Conservation (phyloP, 768 basidiomycete genomes). For the Serendipita vermifera region DNA sequence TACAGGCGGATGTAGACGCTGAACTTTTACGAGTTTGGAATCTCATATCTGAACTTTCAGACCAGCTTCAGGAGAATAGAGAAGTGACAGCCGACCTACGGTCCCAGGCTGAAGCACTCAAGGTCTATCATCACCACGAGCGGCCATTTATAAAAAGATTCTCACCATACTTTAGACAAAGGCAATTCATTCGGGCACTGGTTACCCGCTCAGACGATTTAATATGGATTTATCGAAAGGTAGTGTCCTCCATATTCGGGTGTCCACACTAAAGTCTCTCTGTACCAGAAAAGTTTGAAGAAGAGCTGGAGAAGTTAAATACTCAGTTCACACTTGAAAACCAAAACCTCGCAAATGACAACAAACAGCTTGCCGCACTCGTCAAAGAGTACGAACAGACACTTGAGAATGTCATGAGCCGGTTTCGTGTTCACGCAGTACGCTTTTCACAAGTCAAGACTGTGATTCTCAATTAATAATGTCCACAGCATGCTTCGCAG, state of each 20-base stretch:
- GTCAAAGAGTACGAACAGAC: slow-evolving; percentile 97
- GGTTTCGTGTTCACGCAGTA: slow-evolving; percentile 84
- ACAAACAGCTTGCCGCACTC: slow-evolving; percentile 81
- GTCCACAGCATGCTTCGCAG: slow-evolving; percentile 71
- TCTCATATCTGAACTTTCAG: slow-evolving; percentile 65
- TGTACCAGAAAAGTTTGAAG: slow-evolving; percentile 60
- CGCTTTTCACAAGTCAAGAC: slow-evolving; percentile 23
- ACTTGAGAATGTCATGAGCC: slow-evolving; percentile 84
- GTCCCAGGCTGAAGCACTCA: slow-evolving; percentile 58
- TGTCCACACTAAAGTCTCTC: neutral
- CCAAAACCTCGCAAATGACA: slow-evolving; percentile 75
- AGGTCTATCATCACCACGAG: too few species aligned
- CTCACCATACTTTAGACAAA: slow-evolving; percentile 45
- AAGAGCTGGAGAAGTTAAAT: slow-evolving; percentile 85
- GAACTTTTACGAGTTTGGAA: slow-evolving; percentile 26
- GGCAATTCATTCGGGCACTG: slow-evolving; percentile 79
- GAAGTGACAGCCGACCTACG: slow-evolving; percentile 59
- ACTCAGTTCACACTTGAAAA: slow-evolving; percentile 68
- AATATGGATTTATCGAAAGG: slow-evolving; percentile 83
- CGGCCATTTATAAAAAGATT: too few species aligned
- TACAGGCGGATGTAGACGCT: neutral
- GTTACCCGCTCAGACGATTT: slow-evolving; percentile 45
- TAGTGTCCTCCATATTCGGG: slow-evolving; percentile 21
- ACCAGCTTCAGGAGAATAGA: slow-evolving; percentile 71
- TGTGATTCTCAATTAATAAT: too few species aligned